These are phyloP conservation scores for Emericellopsis cladophorae DNA, from an alignment of 2,329 filamentous ascomycete genomes.

Conservation along the genomic window DNA sequence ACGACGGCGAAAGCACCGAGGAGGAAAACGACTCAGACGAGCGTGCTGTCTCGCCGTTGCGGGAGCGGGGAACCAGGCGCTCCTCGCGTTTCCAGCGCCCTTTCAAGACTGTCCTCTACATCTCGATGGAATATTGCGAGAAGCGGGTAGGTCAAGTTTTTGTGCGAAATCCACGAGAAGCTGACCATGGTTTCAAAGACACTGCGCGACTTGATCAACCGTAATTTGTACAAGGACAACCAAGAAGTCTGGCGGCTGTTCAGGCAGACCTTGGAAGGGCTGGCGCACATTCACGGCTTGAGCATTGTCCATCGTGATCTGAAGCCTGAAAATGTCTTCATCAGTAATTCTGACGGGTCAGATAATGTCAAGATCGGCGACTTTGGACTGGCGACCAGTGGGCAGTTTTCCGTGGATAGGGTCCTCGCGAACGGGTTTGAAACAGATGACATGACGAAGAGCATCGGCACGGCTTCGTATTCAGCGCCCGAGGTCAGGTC, in stretches of 20 bases:
- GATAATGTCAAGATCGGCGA: conserved; percentile 94
- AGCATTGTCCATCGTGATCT: conserved; percentile 93
- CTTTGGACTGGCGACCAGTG: conserved; percentile 86
- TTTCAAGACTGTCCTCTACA: conserved; percentile 71
- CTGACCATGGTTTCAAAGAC: conserved; percentile 32
- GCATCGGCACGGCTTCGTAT: conserved; percentile 73
- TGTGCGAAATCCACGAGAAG: not conserved
- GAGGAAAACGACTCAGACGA: conserved; percentile 3
- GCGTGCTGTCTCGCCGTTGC: conserved; percentile 15
- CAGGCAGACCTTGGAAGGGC: conserved; percentile 78
- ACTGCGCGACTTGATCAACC: conserved; percentile 73
- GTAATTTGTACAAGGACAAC: conserved; percentile 59
- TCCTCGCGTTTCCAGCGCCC: conserved; percentile 31
- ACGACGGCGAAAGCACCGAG: not conserved
- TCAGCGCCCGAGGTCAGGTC: conserved; percentile 86
- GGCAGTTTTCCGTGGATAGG: conserved; percentile 58
- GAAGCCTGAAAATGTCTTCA: conserved; percentile 96
- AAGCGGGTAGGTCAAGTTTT: conserved; percentile 47
- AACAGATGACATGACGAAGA: conserved; percentile 54
- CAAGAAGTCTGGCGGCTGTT: conserved; percentile 84
- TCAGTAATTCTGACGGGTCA: conserved; percentile 56
- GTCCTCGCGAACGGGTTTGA: conserved; percentile 26
- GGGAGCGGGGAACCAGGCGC: conserved; percentile 15
- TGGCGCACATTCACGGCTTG: conserved; percentile 79
- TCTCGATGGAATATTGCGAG: conserved; percentile 98